Conservation (phyloP, 2,329 filamentous ascomycete genomes). For the Rugonectria rugulosa region DNA sequence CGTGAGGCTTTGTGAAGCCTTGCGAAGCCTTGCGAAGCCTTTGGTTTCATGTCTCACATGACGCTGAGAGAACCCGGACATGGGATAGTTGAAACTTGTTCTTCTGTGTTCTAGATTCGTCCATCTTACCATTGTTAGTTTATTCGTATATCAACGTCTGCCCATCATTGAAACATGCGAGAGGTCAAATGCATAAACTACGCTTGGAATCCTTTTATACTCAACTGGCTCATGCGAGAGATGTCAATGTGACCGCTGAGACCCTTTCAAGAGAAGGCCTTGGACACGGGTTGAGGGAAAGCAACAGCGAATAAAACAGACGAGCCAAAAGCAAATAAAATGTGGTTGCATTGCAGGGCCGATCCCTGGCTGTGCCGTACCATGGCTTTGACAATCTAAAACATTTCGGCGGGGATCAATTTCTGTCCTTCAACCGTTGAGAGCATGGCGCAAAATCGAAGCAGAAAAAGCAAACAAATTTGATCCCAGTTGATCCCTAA, state of each 20-base stretch:
- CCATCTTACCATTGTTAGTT: neutral
- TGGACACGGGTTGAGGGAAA: too few relatives aligned
- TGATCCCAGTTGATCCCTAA: too few relatives aligned
- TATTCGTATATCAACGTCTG: neutral
- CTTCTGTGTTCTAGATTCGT: constrained; percentile 1
- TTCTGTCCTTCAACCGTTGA: constrained; percentile 8
- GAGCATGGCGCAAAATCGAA: neutral
- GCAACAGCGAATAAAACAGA: neutral
- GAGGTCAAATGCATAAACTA: too few relatives aligned
- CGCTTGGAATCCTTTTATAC: too few relatives aligned
- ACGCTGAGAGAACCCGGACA: neutral
- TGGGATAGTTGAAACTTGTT: neutral
- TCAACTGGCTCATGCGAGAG: too few relatives aligned
- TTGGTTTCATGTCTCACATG: neutral
- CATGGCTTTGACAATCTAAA: neutral
- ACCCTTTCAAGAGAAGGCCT: too few relatives aligned
- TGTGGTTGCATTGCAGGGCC: constrained; percentile 8
- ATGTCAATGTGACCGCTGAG: neutral
- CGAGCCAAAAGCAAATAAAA: neutral
- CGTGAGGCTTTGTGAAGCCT: neutral
- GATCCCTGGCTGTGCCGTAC: constrained; percentile 9
- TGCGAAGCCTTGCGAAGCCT: neutral
- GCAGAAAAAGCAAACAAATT: neutral
- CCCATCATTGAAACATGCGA: neutral
- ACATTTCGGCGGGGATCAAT: neutral